Base-by-base conservation (phyloP, 2,329 filamentous ascomycete species). In the Calonectria ilicicola region DNA sequence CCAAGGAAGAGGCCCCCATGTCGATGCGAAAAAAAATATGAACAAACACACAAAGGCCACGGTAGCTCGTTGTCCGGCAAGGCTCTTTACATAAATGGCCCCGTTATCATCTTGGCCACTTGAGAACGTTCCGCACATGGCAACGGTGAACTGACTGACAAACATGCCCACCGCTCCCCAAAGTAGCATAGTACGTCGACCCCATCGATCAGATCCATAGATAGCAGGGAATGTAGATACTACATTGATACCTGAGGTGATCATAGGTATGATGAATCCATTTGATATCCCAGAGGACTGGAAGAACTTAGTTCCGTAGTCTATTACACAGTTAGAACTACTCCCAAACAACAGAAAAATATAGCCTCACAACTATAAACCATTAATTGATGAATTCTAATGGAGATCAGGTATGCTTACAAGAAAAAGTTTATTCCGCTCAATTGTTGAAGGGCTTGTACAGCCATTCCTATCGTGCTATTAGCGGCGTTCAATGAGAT, bases 11-110 rank as follows among this genome's bases (percentile, higher is more conserved):
- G 95, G 94, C 66, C 95, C 95, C 95, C 95, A 98, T 75, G 95
- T 98, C 71, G 90, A 92, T 72, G 95, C 95, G 83, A 98, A 98
- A 89, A 93, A 96, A 90, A 95, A 95, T 88, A 98, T 96, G 89
- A 95, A 97, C 87, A 98, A 92, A 86, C 92, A 93, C 82, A 97
- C 97, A 87, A 97, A 97, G 73, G 94, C 91, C 76, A 98, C 95
- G 3, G 12, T 21, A 9, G 62, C 62, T 1, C 12, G 29, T n/a
- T 51, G 29, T 1, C 38, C 38, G 10, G 38, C 38, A 14, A 40
- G 38, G 38, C 15, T 90, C 75, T 84, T 85, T 19, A 89, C 88
- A 63, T 85, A 81, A 71, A 86, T 85, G 21, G 82, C 83, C 9
- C 89, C 90, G 17, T 78, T 74, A 23, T 76, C 69, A 63, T 85